A percentile compares a stretch with the other conserved stretches of the same genome.
Evolutionary conservation across 495 filamentous ascomycete species (phyloP).

Genomic region (Podospora tetraspora): DNA sequence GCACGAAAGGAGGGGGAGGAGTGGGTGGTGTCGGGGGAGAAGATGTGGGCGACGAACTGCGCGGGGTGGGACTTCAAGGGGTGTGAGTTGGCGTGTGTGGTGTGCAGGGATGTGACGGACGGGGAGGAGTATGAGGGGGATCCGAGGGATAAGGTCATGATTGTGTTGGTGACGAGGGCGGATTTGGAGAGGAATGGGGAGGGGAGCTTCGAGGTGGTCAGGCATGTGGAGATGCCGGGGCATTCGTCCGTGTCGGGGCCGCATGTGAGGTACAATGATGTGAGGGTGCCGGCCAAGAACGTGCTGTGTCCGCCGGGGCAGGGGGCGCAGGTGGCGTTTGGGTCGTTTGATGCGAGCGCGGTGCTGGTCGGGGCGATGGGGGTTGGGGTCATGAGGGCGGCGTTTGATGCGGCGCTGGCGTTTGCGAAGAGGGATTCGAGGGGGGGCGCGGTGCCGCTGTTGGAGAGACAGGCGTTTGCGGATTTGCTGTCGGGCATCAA

Average conservation of each 20-base stretch:
- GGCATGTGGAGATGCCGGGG: conserved; percentile 39
- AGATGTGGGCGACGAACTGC: conserved; percentile 54
- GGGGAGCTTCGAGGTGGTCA: conserved; percentile 38
- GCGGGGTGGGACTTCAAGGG: conserved; percentile 50
- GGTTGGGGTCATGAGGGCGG: conserved; percentile 48
- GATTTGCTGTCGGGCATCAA: conserved; percentile 50
- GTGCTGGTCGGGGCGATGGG: conserved; percentile 50
- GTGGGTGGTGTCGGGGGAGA: conserved; percentile 51
- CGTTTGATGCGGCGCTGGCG: conserved; percentile 47
- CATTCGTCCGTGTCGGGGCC: conserved; percentile 44
- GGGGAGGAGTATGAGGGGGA: conserved; percentile 20
- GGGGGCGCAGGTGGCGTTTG: conserved; percentile 35
- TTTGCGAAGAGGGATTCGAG: conserved; percentile 44
- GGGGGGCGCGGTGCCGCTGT: conserved; percentile 38
- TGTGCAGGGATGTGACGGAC: conserved; percentile 41
- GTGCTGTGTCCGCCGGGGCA: conserved; percentile 41
- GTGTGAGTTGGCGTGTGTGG: conserved; percentile 49
- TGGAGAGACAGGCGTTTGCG: conserved; percentile 46
- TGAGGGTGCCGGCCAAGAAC: conserved; percentile 44
- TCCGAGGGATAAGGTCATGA: conserved; percentile 39
- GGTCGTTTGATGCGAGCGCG: conserved; percentile 41
- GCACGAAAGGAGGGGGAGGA: conserved; percentile 47
- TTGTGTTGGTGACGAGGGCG: conserved; percentile 44
- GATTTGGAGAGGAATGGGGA: conserved; percentile 38
- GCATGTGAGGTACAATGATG: conserved; percentile 43